These are phyloP conservation scores for Aechmea fasciata DNA, from an alignment of 176 grass and related monocot species.

Conservation along the genomic window DNA sequence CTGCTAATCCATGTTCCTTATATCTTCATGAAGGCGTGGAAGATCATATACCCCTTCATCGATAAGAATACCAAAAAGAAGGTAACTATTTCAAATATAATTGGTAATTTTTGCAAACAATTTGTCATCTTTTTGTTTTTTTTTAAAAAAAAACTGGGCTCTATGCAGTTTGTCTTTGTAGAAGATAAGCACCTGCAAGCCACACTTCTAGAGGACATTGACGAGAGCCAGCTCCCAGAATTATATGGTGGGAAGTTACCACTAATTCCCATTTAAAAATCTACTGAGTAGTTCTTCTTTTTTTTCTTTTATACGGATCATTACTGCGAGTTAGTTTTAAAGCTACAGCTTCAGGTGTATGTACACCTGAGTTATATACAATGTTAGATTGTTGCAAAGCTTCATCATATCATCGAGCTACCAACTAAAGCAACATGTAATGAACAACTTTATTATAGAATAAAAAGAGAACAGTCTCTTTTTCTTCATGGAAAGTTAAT, in stretches of 20 bases:
- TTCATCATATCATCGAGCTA: no score
- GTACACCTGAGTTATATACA: no score
- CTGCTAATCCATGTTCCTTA: constrained; percentile 54
- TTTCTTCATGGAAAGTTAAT: no score
- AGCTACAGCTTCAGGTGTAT: no score
- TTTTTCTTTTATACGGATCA: no score
- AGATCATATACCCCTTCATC: constrained; percentile 60
- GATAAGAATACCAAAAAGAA: constrained; percentile 59
- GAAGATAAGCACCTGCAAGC: constrained; percentile 51
- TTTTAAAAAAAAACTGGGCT: neutral
- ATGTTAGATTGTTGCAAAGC: no score
- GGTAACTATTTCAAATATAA: constrained; percentile 15
- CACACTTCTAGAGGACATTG: constrained; percentile 54
- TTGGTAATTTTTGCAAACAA: neutral
- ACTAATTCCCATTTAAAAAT: constrained; percentile 32
- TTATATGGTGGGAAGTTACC: constrained; percentile 50
- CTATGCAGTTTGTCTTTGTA: constrained; percentile 64
- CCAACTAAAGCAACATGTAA: no score
- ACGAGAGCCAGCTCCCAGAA: constrained; percentile 58
- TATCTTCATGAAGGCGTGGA: constrained; percentile 85
- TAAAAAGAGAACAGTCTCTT: no score
- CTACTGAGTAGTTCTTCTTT: neutral
- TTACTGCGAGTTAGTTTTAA: no score
- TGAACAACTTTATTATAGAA: no score
- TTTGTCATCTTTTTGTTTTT: neutral